phyloP scores from a whole-genome alignment of 805 yeast genomes.

The Candida caryicola region DNA sequence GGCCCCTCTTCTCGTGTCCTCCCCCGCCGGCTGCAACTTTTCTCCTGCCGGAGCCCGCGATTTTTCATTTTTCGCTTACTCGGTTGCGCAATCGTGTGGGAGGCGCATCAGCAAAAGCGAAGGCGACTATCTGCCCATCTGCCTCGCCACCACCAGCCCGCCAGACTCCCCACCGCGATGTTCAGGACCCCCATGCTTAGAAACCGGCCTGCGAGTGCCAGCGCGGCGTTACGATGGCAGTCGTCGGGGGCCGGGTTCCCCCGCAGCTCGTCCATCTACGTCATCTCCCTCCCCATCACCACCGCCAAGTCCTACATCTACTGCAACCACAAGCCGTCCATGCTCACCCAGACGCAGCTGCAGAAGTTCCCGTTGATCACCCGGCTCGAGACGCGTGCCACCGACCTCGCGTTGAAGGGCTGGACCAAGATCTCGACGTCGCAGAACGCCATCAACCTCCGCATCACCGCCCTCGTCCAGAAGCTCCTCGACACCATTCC shows the following conservation, averaged over 20 bases:
- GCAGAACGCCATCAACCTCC: conserved; percentile 52
- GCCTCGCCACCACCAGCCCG: no score
- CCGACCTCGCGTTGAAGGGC: conserved; percentile 47
- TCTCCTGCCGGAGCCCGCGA: no score
- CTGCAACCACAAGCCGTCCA: conserved; percentile 53
- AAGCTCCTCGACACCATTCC: conserved; percentile 61
- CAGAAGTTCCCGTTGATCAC: conserved; percentile 33
- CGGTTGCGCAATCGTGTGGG: not conserved
- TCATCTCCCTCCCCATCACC: conserved; percentile 73
- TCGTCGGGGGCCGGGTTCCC: not conserved
- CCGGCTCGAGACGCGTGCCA: conserved; percentile 45
- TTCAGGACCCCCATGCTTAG: no score
- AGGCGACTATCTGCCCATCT: no score
- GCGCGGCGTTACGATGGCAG: conserved; percentile 1
- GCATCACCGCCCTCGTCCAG: conserved; percentile 53
- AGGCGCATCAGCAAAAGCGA: no score
- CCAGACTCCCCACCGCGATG: no score
- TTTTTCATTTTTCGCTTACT: no score
- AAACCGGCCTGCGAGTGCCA: no score
- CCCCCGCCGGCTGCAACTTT: no score
- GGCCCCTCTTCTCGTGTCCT: no score
- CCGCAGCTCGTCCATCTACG: conserved; percentile 33
- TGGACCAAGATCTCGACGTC: conserved; percentile 67
- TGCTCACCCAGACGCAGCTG: conserved; percentile 24
- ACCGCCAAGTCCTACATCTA: conserved; percentile 58